phyloP scores from a whole-genome alignment of 768 basidiomycete species.

The Pleurotus eryngii region DNA sequence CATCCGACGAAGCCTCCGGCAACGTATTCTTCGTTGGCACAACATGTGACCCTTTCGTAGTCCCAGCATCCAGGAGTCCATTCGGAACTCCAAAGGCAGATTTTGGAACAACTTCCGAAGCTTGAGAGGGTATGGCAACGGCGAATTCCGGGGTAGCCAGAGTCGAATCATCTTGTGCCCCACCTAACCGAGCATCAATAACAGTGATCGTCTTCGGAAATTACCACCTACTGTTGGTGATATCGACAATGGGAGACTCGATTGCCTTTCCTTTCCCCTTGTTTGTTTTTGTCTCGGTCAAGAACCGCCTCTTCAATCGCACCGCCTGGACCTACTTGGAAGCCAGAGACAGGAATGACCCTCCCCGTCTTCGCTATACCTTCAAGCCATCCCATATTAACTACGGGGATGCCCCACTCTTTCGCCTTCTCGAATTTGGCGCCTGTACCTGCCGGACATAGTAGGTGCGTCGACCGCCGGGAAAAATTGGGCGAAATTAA shows the following conservation, averaged over 20 bases:
- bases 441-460: conserved; percentile 71
- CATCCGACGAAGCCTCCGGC: not conserved
- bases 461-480: conserved; percentile 70
- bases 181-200: not conserved
- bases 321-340: conserved; percentile 14
- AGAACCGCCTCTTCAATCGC: conserved; percentile 2
- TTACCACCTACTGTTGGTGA: conserved; percentile 40
- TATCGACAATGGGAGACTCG: conserved; percentile 34
- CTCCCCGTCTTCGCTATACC: conserved; percentile 51
- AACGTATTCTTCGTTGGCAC: not conserved
- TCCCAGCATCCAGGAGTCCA: not conserved
- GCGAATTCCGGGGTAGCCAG: conserved; percentile 11
- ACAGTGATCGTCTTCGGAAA: not conserved
- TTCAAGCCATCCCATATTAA: conserved; percentile 68
- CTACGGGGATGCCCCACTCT: conserved; percentile 77
- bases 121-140: conserved; percentile 7
- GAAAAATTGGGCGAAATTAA: conserved; percentile 56
- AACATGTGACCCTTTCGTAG: not conserved
- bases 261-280: conserved; percentile 19
- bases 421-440: conserved; percentile 74
- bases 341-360: conserved; percentile 35
- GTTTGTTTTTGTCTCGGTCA: not conserved
- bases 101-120: not conserved
- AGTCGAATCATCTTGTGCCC: not conserved
- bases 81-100: not conserved